phyloP scores from a whole-genome alignment of 805 yeast species.

The Starmera amethionina region DNA sequence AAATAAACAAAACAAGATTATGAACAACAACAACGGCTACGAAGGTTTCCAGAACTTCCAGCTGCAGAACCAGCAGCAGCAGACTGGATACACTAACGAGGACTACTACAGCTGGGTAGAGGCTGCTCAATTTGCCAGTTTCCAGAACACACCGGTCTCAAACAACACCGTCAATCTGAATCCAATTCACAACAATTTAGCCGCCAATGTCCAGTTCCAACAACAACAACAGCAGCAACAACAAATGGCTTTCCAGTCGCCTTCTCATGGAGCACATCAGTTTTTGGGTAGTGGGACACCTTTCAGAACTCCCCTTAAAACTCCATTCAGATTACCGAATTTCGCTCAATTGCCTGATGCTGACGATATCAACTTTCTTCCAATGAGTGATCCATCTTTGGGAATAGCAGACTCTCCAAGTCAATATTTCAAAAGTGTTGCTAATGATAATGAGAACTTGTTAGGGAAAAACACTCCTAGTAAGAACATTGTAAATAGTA shows the following conservation, averaged over 20 bases:
- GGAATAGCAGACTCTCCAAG: no score
- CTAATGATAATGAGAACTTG: no score
- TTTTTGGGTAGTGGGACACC: conserved; percentile 15
- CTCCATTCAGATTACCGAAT: no score
- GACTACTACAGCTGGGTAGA: no score
- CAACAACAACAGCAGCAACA: conserved; percentile 6
- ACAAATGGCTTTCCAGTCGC: conserved; percentile 17
- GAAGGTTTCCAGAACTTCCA: neutral
- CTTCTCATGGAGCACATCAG: conserved; percentile 10
- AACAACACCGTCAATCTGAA: neutral
- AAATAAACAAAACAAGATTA: conserved; percentile 4
- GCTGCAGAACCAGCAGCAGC: neutral
- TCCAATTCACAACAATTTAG: neutral
- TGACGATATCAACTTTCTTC: no score
- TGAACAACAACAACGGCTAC: conserved; percentile 1
- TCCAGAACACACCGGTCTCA: neutral
- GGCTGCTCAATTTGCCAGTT: neutral
- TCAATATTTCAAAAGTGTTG: no score
- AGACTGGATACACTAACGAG: no score
- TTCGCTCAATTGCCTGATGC: no score
- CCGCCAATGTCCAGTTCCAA: neutral
- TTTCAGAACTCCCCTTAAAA: conserved; percentile 9
- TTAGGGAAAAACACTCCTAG: no score
- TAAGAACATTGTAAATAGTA: no score
- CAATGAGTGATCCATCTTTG: no score